Conservation (phyloP, 441 rosid genomes). For the Kokia cookei region DNA sequence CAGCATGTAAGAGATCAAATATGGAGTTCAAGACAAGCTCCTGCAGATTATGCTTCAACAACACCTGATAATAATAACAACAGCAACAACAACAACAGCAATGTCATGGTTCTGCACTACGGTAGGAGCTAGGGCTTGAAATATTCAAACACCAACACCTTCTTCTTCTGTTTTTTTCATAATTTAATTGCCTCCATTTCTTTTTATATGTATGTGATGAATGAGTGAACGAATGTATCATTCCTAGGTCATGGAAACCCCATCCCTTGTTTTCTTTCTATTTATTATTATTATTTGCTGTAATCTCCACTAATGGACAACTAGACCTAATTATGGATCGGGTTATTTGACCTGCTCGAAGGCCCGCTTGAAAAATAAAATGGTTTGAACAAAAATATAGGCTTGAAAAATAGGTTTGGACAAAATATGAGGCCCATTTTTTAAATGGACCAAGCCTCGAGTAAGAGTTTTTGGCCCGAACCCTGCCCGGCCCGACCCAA, state of each 20-base stretch:
- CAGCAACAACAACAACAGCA: not conserved
- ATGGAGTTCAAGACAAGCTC: not conserved
- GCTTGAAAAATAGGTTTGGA: no score
- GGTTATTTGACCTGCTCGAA: no score
- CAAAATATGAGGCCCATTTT: no score
- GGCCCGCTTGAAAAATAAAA: no score
- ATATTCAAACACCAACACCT: not conserved
- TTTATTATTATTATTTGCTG: not conserved
- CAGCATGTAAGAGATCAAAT: not conserved
- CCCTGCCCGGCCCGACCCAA: no score
- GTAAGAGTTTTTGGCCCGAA: no score
- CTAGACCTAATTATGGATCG: no score
- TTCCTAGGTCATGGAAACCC: slow-evolving; percentile 26
- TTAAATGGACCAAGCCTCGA: no score
- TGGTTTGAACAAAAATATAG: no score
- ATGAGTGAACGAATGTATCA: not conserved
- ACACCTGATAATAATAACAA: not conserved
- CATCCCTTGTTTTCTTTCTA: not conserved
- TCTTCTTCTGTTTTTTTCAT: not conserved
- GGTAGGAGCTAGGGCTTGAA: slow-evolving; percentile 40
- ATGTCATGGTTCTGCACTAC: slow-evolving; percentile 85
- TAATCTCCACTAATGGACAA: not conserved
- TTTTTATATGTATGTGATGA: not conserved
- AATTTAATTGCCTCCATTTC: slow-evolving; percentile 3
- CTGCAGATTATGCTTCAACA: not conserved